Conservation (phyloP, 1,139 yeast species). For the Kurtzmaniella quercitrusa region DNA sequence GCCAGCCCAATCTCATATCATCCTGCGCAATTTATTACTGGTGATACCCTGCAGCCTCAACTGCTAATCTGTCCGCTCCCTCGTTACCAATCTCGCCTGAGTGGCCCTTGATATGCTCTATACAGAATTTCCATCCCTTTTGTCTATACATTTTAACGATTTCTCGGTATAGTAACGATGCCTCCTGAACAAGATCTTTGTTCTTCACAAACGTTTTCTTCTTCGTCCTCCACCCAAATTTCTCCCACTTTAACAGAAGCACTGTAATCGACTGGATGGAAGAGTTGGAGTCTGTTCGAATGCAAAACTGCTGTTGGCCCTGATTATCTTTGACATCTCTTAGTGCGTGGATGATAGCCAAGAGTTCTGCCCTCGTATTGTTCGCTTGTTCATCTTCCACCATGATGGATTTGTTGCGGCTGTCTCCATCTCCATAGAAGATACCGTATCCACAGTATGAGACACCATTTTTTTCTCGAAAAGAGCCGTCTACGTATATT, state of each 20-base stretch:
- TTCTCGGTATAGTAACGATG: slow-evolving; percentile 19
- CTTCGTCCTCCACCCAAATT: slow-evolving; percentile 48
- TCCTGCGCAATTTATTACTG: not conserved
- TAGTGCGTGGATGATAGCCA: slow-evolving; percentile 60
- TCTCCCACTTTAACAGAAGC: slow-evolving; percentile 53
- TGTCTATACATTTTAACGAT: slow-evolving; percentile 23
- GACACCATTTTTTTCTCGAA: not conserved
- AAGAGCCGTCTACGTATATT: slow-evolving; percentile 1
- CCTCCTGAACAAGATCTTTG: slow-evolving; percentile 41
- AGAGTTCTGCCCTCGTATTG: slow-evolving; percentile 77
- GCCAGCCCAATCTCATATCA: no score
- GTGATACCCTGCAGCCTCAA: not conserved
- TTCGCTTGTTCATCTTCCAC: slow-evolving; percentile 34
- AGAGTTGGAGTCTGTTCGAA: slow-evolving; percentile 58
- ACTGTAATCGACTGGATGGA: slow-evolving; percentile 41
- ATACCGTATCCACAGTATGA: slow-evolving; percentile 59
- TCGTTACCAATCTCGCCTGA: slow-evolving; percentile 68
- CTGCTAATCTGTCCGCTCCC: slow-evolving; percentile 73
- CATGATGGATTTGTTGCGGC: slow-evolving; percentile 30
- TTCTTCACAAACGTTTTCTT: slow-evolving; percentile 47
- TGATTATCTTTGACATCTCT: slow-evolving; percentile 18
- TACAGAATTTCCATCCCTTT: slow-evolving; percentile 28
- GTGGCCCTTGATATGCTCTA: slow-evolving; percentile 73
- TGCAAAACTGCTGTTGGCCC: slow-evolving; percentile 16
- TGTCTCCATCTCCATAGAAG: slow-evolving; percentile 54